Evolutionary conservation across 164 flowering plant species (phyloP).

Genomic region (Buxus sempervirens): DNA sequence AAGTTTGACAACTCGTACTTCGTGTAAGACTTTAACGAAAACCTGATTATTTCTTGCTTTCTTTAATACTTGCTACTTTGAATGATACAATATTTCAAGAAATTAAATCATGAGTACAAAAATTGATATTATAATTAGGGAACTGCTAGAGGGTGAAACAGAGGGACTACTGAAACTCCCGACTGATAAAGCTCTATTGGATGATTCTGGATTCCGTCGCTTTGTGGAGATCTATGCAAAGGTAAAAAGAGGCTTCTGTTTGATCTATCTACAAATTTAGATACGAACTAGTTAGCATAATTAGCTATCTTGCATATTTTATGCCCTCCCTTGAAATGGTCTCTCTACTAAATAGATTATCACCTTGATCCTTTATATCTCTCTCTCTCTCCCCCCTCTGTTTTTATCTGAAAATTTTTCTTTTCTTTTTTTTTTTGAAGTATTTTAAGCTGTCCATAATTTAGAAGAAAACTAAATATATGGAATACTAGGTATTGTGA

Average conservation of each 20-base stretch:
- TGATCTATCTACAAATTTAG: neutral
- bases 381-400: neutral
- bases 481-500: too few relatives aligned
- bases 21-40: conserved; percentile 37
- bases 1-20: conserved; percentile 92
- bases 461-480: too few relatives aligned
- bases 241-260: conserved; percentile 30
- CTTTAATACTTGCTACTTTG: too few relatives aligned
- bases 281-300: neutral
- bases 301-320: neutral
- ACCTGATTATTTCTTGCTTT: neutral
- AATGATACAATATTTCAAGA: too few relatives aligned
- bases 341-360: neutral
- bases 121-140: conserved; percentile 40
- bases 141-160: conserved; percentile 55
- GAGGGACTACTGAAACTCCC: conserved; percentile 69
- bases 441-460: too few relatives aligned
- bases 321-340: neutral
- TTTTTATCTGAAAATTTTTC: too few relatives aligned
- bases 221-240: conserved; percentile 72
- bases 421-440: too few relatives aligned
- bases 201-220: conserved; percentile 57
- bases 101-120: neutral
- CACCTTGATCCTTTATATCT: neutral
- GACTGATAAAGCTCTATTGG: conserved; percentile 62